Evolutionary conservation across 2,329 filamentous ascomycete genomes (phyloP).

Genomic region (Chaetomium strumarium): DNA sequence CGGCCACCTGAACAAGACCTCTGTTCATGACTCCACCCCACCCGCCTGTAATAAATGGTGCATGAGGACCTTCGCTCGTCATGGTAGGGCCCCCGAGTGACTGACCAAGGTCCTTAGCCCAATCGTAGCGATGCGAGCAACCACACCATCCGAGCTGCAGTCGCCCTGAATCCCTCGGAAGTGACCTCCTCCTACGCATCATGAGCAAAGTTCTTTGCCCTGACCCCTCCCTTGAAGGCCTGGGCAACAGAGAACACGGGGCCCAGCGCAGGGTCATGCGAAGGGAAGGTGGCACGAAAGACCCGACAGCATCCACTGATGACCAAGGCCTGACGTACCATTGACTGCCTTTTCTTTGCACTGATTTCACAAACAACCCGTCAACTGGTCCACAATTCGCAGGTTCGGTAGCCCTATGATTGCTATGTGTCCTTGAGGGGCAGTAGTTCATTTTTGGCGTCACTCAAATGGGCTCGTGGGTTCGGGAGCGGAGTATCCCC

Average conservation of each 20-base stretch:
- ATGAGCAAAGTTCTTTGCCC: not conserved
- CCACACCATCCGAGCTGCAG: not conserved
- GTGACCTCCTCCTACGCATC: not conserved
- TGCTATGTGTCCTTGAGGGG: not conserved
- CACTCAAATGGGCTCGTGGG: conserved; percentile 44
- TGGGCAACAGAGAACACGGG: not conserved
- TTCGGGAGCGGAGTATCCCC: conserved; percentile 37
- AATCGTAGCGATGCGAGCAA: no score
- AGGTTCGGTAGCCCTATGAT: not conserved
- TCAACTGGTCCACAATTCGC: not conserved
- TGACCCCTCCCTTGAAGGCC: not conserved
- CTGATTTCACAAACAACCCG: not conserved
- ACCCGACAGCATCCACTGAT: not conserved
- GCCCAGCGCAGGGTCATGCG: not conserved
- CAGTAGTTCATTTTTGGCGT: conserved; percentile 8
- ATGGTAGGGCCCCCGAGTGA: no score
- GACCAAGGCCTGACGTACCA: not conserved
- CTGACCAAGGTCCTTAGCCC: no score
- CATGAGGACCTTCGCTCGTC: no score
- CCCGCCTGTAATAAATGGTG: no score
- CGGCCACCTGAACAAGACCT: not conserved
- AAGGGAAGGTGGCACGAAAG: not conserved
- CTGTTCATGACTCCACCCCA: not conserved
- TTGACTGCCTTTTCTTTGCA: not conserved
- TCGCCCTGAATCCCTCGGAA: not conserved